phyloP scores from a whole-genome alignment of 495 filamentous ascomycete genomes.

The Xylaria grammica region DNA sequence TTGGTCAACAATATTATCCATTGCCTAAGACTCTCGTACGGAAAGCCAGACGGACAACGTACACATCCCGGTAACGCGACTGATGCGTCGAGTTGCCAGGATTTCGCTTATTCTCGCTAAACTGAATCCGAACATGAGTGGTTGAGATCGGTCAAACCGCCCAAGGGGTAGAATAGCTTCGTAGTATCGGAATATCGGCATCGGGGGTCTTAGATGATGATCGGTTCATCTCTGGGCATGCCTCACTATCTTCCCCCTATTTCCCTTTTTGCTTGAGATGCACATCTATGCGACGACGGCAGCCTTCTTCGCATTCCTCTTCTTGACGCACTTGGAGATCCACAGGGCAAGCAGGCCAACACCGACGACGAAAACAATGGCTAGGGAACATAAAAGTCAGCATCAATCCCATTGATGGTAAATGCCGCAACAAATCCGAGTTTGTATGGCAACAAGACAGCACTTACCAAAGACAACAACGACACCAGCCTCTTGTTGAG shows the following conservation, averaged over 20 bases:
- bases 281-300: slow-evolving; percentile 27
- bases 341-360: slow-evolving; percentile 51
- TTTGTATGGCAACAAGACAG: background rate
- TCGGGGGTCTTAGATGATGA: slow-evolving; percentile 9
- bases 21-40: slow-evolving; percentile 13
- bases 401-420: background rate
- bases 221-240: slow-evolving; percentile 12
- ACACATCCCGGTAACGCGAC: slow-evolving; percentile 16
- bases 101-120: slow-evolving; percentile 21
- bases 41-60: slow-evolving; percentile 17
- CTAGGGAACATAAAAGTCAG: slow-evolving; percentile 10
- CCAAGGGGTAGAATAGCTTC: slow-evolving; percentile 9
- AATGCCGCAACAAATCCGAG: background rate
- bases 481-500: slow-evolving; percentile 55
- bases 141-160: slow-evolving; percentile 10
- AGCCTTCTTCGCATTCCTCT: slow-evolving; percentile 44
- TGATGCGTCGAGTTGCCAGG: slow-evolving; percentile 12
- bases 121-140: slow-evolving; percentile 20
- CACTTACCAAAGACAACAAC: slow-evolving; percentile 54
- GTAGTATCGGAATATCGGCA: slow-evolving; percentile 12
- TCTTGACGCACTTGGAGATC: slow-evolving; percentile 49
- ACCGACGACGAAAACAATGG: slow-evolving; percentile 58
- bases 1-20: slow-evolving; percentile 26
- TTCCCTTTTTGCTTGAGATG: slow-evolving; percentile 17
- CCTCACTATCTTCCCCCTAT: slow-evolving; percentile 22